Percentiles rank a stretch among this genome's conserved stretches.
phyloP scores from a whole-genome alignment of 768 basidiomycete species.

The Trametes meyenii region DNA sequence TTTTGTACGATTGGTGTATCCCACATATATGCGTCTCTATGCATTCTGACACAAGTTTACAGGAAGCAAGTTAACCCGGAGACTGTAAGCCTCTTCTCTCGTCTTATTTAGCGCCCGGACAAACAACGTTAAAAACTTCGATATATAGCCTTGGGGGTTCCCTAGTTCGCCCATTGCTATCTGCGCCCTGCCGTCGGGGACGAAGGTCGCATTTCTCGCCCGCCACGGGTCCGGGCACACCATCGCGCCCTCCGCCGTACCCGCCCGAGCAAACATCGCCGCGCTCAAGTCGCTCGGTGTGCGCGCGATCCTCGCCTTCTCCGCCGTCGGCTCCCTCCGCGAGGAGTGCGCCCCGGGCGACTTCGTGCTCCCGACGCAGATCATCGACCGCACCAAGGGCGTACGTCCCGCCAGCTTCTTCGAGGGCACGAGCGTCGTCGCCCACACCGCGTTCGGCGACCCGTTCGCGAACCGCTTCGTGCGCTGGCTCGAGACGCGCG shows the following conservation, averaged over 20 bases:
- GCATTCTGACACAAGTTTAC: slow-evolving; percentile 1
- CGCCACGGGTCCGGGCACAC: slow-evolving; percentile 86
- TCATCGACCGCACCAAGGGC: slow-evolving; percentile 97
- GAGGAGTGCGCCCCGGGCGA: slow-evolving; percentile 93
- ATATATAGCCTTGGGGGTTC: slow-evolving; percentile 83
- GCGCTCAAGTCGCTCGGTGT: slow-evolving; percentile 93
- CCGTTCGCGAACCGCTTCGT: slow-evolving; percentile 75
- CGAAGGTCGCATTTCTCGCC: slow-evolving; percentile 84
- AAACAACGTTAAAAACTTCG: background rate
- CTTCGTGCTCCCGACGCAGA: slow-evolving; percentile 85
- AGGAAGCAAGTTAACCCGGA: slow-evolving; percentile 79
- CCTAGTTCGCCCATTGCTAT: slow-evolving; percentile 94
- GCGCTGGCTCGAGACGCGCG: slow-evolving; percentile 64
- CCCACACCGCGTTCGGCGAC: slow-evolving; percentile 93
- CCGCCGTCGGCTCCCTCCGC: slow-evolving; percentile 91
- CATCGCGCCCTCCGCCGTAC: slow-evolving; percentile 79
- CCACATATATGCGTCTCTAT: background rate
- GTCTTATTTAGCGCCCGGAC: background rate
- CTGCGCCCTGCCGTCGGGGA: slow-evolving; percentile 79
- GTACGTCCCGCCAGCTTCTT: slow-evolving; percentile 90
- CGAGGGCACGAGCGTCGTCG: slow-evolving; percentile 78
- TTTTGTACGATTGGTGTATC: slow-evolving; percentile 63
- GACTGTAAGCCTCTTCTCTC: slow-evolving; percentile 57
- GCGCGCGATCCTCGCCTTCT: slow-evolving; percentile 88
- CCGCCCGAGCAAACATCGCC: slow-evolving; percentile 90